Conservation (phyloP, 192 early-diverging fungal genomes). For the Phlyctochytrium bullatum region DNA sequence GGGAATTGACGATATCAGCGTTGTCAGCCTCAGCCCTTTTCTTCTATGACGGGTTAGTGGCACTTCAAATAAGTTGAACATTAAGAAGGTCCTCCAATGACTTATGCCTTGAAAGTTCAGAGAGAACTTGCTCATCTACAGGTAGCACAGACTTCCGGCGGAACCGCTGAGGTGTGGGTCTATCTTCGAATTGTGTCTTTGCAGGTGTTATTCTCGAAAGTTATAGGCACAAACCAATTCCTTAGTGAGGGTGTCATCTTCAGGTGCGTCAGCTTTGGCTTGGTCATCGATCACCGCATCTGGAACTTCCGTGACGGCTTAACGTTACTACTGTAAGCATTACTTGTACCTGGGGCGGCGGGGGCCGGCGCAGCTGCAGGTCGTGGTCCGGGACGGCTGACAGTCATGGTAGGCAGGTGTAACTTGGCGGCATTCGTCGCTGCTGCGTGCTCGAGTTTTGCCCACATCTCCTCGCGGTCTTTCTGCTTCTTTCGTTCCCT, state of each 20-base stretch:
- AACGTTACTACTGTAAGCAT: slow-evolving; percentile 2
- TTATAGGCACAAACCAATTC: slow-evolving; percentile 32
- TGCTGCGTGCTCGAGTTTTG: slow-evolving; percentile 64
- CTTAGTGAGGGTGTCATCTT: slow-evolving; percentile 44
- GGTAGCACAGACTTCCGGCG: slow-evolving; percentile 66
- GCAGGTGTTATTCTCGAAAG: background rate
- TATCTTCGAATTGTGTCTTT: slow-evolving; percentile 54
- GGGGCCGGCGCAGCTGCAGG: background rate
- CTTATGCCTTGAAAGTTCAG: slow-evolving; percentile 57
- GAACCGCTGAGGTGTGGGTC: slow-evolving; percentile 52
- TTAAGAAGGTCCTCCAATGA: slow-evolving; percentile 53
- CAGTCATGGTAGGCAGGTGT: slow-evolving; percentile 8
- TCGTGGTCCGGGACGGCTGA: background rate
- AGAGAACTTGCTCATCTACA: slow-evolving; percentile 60
- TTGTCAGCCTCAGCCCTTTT: background rate
- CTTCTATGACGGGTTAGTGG: background rate
- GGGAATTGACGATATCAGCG: background rate
- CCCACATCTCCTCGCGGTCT: slow-evolving; percentile 80
- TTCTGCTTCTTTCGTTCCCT: slow-evolving; percentile 81
- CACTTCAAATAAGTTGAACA: background rate
- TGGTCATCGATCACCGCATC: slow-evolving; percentile 12
- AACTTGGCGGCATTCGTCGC: slow-evolving; percentile 42
- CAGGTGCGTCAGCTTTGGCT: slow-evolving; percentile 21
- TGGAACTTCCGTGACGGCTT: background rate
- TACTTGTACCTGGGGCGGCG: background rate